These are phyloP conservation scores for Jackrogersella minutella DNA, from an alignment of 495 filamentous ascomycete species.

Conservation along the genomic window DNA sequence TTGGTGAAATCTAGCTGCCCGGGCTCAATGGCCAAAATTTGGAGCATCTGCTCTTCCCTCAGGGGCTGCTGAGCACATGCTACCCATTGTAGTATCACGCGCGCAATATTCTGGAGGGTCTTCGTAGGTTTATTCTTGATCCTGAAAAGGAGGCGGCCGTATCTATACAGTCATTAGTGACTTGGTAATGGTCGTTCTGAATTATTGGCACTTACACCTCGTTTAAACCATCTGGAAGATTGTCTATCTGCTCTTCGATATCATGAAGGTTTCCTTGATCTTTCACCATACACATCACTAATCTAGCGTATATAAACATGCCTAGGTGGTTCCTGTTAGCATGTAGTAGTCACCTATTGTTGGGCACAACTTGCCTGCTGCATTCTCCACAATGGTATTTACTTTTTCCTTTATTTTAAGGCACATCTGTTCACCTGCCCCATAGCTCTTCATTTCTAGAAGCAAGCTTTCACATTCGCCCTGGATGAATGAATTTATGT, in stretches of 20 bases:
- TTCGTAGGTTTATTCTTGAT: neutral
- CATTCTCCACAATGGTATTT: constrained; percentile 4
- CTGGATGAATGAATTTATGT: constrained; percentile 18
- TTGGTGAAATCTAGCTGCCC: constrained; percentile 24
- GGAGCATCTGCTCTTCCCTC: constrained; percentile 27
- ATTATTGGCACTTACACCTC: constrained; percentile 11
- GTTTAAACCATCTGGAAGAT: constrained; percentile 26
- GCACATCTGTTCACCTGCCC: constrained; percentile 11
- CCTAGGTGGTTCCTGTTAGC: constrained; percentile 10
- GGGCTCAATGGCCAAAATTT: constrained; percentile 21
- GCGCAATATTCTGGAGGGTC: neutral
- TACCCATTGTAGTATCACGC: constrained; percentile 24
- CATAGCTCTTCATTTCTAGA: constrained; percentile 1
- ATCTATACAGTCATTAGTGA: constrained; percentile 2
- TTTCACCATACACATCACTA: constrained; percentile 16
- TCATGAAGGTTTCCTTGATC: constrained; percentile 15
- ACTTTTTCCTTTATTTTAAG: neutral
- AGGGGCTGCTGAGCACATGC: constrained; percentile 26
- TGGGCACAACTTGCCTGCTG: constrained; percentile 5
- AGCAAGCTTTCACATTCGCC: constrained; percentile 13
- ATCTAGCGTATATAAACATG: constrained; percentile 31
- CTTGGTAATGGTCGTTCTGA: neutral
- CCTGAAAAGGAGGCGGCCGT: constrained; percentile 24
- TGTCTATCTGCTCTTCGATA: constrained; percentile 15
- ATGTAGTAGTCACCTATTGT: neutral